These are phyloP conservation scores for Penicillium sp. DNA, from an alignment of 2,329 filamentous ascomycete species.

Conservation along the genomic window DNA sequence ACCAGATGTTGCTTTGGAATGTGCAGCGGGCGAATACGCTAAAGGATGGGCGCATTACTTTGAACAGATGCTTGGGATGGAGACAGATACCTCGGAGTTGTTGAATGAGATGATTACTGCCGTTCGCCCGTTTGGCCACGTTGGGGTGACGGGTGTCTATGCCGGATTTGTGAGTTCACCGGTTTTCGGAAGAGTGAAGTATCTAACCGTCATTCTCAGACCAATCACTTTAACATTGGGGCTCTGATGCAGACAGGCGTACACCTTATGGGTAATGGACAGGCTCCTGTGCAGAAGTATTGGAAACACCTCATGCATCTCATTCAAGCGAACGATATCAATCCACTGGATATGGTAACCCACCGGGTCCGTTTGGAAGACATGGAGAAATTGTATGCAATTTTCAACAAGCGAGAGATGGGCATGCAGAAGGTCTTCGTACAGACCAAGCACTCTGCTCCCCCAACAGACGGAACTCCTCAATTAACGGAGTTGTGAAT, in stretches of 20 bases:
- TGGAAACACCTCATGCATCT: slow-evolving; percentile 72
- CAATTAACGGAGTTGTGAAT: slow-evolving; percentile 42
- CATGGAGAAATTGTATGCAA: slow-evolving; percentile 62
- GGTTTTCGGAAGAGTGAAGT: not conserved
- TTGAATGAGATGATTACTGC: slow-evolving; percentile 55
- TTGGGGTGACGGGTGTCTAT: slow-evolving; percentile 72
- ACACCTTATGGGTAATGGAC: slow-evolving; percentile 67
- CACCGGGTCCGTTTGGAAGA: slow-evolving; percentile 75
- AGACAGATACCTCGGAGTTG: slow-evolving; percentile 74
- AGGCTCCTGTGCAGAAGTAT: slow-evolving; percentile 76
- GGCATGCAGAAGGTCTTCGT: slow-evolving; percentile 81
- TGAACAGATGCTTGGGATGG: slow-evolving; percentile 61
- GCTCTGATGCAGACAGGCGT: slow-evolving; percentile 84
- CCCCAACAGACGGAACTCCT: slow-evolving; percentile 51
- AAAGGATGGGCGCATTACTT: slow-evolving; percentile 62
- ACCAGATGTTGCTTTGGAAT: slow-evolving; percentile 72
- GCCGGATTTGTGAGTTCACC: slow-evolving; percentile 53
- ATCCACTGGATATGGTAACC: slow-evolving; percentile 76
- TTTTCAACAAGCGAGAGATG: slow-evolving; percentile 53
- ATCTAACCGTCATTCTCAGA: slow-evolving; percentile 41
- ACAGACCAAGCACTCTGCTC: slow-evolving; percentile 56
- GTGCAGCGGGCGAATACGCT: slow-evolving; percentile 61
- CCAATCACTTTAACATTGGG: slow-evolving; percentile 80
- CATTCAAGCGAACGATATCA: slow-evolving; percentile 66
- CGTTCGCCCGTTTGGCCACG: slow-evolving; percentile 59